Conservation (phyloP, 169 alveolate species). For the Plasmodium inui region DNA sequence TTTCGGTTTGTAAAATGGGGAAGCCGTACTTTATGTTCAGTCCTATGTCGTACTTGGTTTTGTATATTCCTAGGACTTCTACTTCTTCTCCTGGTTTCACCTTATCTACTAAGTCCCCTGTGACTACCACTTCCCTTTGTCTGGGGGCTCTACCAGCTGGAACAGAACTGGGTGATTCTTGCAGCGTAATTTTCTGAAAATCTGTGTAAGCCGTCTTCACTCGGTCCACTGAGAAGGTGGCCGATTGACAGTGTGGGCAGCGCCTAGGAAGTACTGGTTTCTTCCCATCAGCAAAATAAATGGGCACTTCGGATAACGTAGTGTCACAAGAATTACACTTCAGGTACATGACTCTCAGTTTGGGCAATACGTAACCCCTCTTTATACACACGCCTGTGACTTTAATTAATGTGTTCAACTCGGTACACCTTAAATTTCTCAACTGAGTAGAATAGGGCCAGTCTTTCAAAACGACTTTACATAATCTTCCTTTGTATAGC, state of each 20-base stretch:
- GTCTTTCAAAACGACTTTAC: slow-evolving; percentile 89
- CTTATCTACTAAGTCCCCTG: slow-evolving; percentile 97
- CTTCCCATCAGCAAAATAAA: slow-evolving; percentile 83
- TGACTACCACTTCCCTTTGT: slow-evolving; percentile 95
- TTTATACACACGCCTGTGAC: slow-evolving; percentile 95
- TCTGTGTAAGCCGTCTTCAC: slow-evolving; percentile 95
- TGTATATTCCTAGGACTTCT: slow-evolving; percentile 96
- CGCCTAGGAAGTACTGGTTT: slow-evolving; percentile 88
- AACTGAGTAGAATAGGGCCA: slow-evolving; percentile 94
- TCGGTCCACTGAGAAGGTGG: slow-evolving; percentile 92
- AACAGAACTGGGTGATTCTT: slow-evolving; percentile 98
- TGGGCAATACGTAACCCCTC: slow-evolving; percentile 95
- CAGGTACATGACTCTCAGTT: slow-evolving; percentile 91
- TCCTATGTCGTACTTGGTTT: slow-evolving; percentile 94
- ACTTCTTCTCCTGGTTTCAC: slow-evolving; percentile 99
- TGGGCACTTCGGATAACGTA: slow-evolving; percentile 84
- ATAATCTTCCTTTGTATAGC: slow-evolving; percentile 85
- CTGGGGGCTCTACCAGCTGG: slow-evolving; percentile 99
- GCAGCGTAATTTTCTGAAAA: slow-evolving; percentile 96
- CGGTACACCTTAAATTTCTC: slow-evolving; percentile 94
- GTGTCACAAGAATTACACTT: slow-evolving; percentile 91
- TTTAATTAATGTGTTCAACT: slow-evolving; percentile 94
- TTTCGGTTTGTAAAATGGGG: slow-evolving; percentile 95
- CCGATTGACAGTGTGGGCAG: slow-evolving; percentile 94
- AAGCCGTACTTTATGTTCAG: slow-evolving; percentile 97